Conservation (phyloP, 2,329 filamentous ascomycete genomes). For the Talaromyces funiculosus region DNA sequence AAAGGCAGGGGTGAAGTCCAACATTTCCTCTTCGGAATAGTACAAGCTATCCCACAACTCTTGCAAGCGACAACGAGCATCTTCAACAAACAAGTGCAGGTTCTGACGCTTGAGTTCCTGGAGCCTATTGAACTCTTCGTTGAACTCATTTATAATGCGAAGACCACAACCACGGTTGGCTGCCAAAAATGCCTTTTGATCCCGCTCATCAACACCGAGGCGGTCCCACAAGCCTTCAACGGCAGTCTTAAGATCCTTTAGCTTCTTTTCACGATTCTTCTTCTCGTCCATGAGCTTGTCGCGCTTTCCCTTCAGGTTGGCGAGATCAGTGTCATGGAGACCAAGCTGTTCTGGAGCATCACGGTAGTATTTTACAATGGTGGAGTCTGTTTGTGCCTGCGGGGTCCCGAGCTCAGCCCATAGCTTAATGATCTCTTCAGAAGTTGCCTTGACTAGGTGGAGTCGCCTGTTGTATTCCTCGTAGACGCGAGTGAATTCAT, state of each 20-base stretch:
- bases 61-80: conserved; percentile 82
- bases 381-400: conserved; percentile 81
- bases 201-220: conserved; percentile 72
- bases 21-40: conserved; percentile 97
- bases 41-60: conserved; percentile 93
- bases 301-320: conserved; percentile 63
- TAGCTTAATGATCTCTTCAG: conserved; percentile 82
- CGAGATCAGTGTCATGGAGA: conserved; percentile 79
- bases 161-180: conserved; percentile 86
- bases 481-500: conserved; percentile 89
- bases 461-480: conserved; percentile 90
- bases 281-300: conserved; percentile 88
- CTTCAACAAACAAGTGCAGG: conserved; percentile 90
- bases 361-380: conserved; percentile 82
- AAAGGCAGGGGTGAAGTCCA: conserved; percentile 94
- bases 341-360: conserved; percentile 92
- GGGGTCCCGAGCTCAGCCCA: conserved; percentile 96
- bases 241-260: conserved; percentile 67
- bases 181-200: conserved; percentile 79
- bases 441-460: conserved; percentile 64
- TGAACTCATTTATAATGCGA: conserved; percentile 89
- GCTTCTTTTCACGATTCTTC: conserved; percentile 68
- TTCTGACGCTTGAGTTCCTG: conserved; percentile 95
- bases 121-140: conserved; percentile 78
- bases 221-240: conserved; percentile 90